Base-by-base conservation (phyloP, 1,284 basidiomycete species). In the Chiua sp. region DNA sequence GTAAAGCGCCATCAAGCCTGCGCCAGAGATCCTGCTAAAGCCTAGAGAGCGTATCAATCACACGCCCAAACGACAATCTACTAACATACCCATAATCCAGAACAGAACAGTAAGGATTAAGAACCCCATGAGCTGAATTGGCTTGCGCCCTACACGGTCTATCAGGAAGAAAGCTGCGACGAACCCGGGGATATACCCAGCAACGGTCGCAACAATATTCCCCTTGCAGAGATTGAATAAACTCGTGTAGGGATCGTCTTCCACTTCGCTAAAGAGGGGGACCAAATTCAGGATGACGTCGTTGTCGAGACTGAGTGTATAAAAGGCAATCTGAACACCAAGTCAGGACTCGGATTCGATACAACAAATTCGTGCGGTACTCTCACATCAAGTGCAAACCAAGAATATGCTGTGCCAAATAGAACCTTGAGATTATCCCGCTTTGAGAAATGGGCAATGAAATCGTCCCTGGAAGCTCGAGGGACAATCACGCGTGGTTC, bases 41-140 rank as follows among this genome's bases (percentile, higher is more conserved):
- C 83, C 80, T 76, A 22, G 61, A 18, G 22, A 33, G 22, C 47
- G 2, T 18, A 46, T 57, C 50, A 66, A 51, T 15, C 22, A 6
- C 16, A 23, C 13, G 26, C 44, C 12, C 39, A 51, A 8, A 42
- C 55, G 13, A 16, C 2, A 18, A 8, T 3, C 13, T 53, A 63
- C 20, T 39, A 44, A 66, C 73, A 30, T 58, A 80, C 79, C 77
- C 78, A 84, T 81, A 62, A 78, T 69, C 61, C 73, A 63, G 72
- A 86, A 84, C 23, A 85, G 72, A 47, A 82, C 67, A 12, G 83
- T 81, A 59, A 90, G 79, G 50, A 84, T 51, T 44, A 62, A 65
- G 75, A 88, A 89, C 44, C 87, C 86, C 82, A 85, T 82, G 59
- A 86, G 65, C 65, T 86, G 82, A 57, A 84, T 79, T 13, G 78